Evolutionary conservation across 441 rosid genomes (phyloP).

Genomic region (Jatropha podagrica): DNA sequence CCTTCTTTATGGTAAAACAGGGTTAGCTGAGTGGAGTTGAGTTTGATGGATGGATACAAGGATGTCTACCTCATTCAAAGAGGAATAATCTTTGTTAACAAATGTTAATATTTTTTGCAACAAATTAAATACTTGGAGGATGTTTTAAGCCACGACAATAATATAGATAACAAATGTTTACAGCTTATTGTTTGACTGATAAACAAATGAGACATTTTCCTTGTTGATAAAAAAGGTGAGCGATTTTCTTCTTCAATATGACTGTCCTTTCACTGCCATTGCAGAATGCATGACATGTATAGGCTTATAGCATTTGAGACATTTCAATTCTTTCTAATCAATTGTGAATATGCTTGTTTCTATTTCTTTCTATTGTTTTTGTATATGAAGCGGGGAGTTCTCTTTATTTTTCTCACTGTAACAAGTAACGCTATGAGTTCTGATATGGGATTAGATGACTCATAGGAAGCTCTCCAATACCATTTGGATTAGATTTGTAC

Average conservation of each 20-base stretch:
- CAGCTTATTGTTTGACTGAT: background rate
- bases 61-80: background rate
- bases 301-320: background rate
- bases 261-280: background rate
- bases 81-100: background rate
- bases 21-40: background rate
- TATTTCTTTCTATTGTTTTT: background rate
- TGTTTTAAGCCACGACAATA: background rate
- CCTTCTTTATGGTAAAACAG: background rate
- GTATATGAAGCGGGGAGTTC: background rate
- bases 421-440: background rate
- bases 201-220: background rate
- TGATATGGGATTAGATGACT: background rate
- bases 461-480: background rate
- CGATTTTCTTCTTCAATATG: background rate
- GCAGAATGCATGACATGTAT: background rate
- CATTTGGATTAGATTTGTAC: background rate
- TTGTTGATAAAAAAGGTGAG: background rate
- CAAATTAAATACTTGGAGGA: background rate
- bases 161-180: background rate
- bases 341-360: background rate
- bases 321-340: background rate
- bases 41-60: constrained; percentile 3
- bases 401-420: background rate
- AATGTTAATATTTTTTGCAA: background rate